These are phyloP conservation scores for Sanguinoderma infundibulare DNA, from an alignment of 1,284 basidiomycete genomes.

Conservation along the genomic window DNA sequence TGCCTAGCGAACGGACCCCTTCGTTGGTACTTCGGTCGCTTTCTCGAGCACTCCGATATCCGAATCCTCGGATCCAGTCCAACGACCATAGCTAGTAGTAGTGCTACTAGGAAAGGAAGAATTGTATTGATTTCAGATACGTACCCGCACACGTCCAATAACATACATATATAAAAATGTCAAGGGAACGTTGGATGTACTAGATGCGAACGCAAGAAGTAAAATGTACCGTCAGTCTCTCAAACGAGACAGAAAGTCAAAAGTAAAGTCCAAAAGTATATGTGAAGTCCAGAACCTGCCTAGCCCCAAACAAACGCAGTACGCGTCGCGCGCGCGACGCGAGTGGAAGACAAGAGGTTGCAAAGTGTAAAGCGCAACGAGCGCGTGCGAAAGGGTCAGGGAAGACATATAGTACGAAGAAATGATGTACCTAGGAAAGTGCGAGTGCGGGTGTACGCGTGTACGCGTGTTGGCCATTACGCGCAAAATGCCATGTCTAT, in stretches of 20 bases:
- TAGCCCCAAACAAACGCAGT: neutral
- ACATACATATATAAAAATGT: slow-evolving; percentile 5
- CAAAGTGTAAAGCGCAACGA: neutral
- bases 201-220: neutral
- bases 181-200: neutral
- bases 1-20: no score
- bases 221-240: neutral
- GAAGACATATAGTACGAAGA: neutral
- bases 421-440: neutral
- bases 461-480: neutral
- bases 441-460: neutral
- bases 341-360: neutral
- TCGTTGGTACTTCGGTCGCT: no score
- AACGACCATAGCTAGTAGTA: neutral
- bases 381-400: neutral
- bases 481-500: neutral
- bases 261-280: no score
- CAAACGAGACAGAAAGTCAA: neutral
- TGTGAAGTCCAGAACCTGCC: neutral
- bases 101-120: neutral
- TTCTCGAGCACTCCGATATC: no score
- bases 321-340: neutral
- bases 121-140: neutral
- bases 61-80: no score
- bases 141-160: neutral